Percentiles rank a stretch among this genome's conserved stretches.
Evolutionary conservation across 306 rosid species (phyloP).

Genomic region (Vigna unguiculata): DNA sequence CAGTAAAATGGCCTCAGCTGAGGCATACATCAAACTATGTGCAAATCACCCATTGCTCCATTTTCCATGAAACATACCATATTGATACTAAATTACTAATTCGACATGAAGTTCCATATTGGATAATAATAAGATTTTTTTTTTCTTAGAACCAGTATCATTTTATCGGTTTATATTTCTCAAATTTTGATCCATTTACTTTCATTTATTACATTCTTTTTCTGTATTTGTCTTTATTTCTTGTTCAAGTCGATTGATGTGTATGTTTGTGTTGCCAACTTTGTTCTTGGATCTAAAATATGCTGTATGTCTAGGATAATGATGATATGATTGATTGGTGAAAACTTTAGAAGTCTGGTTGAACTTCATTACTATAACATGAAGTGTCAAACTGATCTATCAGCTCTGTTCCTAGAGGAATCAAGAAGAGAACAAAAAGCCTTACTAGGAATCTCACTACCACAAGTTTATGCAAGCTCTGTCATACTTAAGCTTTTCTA

Average conservation of each 20-base stretch:
- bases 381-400: not conserved
- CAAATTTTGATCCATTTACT: not conserved
- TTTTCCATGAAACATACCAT: not conserved
- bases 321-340: not conserved
- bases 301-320: not conserved
- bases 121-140: not conserved
- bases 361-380: conserved; percentile 11
- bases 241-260: not conserved
- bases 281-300: conserved; percentile 5
- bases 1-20: not conserved
- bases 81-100: not conserved
- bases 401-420: not conserved
- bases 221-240: not conserved
- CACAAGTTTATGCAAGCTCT: not conserved
- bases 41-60: not conserved
- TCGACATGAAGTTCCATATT: not conserved
- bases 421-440: not conserved
- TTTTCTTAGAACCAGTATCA: not conserved
- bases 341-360: not conserved
- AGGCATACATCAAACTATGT: not conserved
- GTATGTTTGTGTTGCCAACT: not conserved
- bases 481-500: not conserved
- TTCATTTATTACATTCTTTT: not conserved
- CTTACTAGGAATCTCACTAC: not conserved
- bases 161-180: not conserved